A percentile compares a stretch with the other conserved stretches of the same genome.
phyloP scores from a whole-genome alignment of 208 protist genomes.

The Acanthamoeba triangularis region DNA sequence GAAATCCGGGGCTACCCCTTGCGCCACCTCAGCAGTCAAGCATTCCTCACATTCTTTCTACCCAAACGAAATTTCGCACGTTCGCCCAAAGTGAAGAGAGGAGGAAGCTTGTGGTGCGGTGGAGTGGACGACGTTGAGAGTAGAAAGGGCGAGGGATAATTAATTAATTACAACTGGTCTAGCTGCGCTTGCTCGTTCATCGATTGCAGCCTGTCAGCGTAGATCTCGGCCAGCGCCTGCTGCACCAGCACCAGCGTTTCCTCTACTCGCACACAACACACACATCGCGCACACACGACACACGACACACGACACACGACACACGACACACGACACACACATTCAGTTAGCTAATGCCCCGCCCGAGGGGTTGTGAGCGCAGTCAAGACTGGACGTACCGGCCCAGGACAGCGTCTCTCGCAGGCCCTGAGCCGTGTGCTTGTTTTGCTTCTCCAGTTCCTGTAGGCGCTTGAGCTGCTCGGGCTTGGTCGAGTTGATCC shows the following conservation, averaged over 20 bases:
- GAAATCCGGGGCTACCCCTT: too few species aligned
- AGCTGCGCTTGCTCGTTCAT: conserved; percentile 16
- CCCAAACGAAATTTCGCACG: neutral
- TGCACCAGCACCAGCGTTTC: conserved; percentile 15
- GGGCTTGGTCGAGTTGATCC: conserved; percentile 64
- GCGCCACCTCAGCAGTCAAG: neutral
- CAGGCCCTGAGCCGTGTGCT: neutral
- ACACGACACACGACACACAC: too few species aligned
- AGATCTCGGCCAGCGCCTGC: conserved; percentile 40
- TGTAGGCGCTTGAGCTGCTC: conserved; percentile 40
- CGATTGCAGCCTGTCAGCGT: neutral
- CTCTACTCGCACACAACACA: neutral
- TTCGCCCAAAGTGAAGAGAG: too few species aligned
- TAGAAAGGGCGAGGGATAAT: too few species aligned
- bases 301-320: too few species aligned
- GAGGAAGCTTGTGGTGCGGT: neutral
- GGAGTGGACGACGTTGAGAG: neutral
- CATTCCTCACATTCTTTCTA: neutral
- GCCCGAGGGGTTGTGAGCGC: too few species aligned
- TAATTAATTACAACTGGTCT: neutral
- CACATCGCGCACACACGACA: neutral
- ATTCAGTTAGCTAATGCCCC: too few species aligned
- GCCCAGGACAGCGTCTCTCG: conserved; percentile 40
- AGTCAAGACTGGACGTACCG: neutral
- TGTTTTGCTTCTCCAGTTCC: conserved; percentile 58